These are phyloP conservation scores for Hondaea fermentalgiana DNA, from an alignment of 108 stramenopile genomes.

Conservation along the genomic window DNA sequence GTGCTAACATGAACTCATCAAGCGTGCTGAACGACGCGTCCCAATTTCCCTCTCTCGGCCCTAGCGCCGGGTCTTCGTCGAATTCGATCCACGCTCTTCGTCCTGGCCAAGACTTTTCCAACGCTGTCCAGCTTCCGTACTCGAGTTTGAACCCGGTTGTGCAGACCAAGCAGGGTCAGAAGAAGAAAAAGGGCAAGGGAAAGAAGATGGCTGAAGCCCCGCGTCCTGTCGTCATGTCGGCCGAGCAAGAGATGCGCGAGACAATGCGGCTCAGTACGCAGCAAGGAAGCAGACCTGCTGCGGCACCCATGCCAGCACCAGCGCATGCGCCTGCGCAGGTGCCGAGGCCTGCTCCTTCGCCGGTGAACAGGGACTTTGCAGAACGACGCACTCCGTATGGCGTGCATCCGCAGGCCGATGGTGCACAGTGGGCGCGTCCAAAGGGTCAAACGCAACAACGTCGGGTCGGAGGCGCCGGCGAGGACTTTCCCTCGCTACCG, in stretches of 20 bases:
- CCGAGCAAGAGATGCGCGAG: background rate
- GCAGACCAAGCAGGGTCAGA: background rate
- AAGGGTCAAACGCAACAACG: background rate
- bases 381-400: background rate
- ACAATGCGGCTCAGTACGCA: background rate
- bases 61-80: background rate
- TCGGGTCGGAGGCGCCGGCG: background rate
- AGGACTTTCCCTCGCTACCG: background rate
- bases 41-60: background rate
- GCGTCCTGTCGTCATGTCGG: background rate
- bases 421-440: background rate
- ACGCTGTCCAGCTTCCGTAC: background rate
- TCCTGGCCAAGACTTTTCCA: background rate
- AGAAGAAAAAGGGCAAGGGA: background rate
- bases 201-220: background rate
- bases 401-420: background rate
- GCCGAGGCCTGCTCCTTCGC: background rate
- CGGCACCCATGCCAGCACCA: background rate
- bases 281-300: background rate
- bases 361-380: background rate
- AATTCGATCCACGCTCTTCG: background rate
- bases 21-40: background rate
- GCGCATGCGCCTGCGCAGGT: background rate
- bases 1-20: background rate
- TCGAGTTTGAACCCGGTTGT: background rate